A percentile compares a stretch with the other conserved stretches of the same genome.
Conservation (phyloP, 108 stramenopile species). For the Pseudonitzschia pungens region DNA sequence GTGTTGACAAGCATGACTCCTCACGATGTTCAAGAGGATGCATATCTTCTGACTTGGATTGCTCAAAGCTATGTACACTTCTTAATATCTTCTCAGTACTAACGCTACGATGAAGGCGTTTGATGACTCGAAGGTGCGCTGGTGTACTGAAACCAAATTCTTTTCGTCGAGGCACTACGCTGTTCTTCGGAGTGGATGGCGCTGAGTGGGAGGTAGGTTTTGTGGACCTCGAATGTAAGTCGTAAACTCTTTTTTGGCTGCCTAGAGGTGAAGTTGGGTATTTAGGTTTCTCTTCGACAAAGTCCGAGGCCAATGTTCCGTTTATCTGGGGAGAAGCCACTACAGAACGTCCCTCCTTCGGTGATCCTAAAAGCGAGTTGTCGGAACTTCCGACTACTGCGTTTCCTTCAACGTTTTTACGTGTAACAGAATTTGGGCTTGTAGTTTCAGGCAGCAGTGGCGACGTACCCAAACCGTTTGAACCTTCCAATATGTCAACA, state of each 20-base stretch:
- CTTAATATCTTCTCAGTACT: not conserved
- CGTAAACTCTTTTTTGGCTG: too few species aligned
- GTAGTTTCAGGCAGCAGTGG: not conserved
- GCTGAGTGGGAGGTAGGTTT: not conserved
- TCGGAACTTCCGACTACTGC: not conserved
- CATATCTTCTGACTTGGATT: not conserved
- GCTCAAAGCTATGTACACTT: not conserved
- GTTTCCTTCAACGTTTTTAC: not conserved
- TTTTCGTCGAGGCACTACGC: not conserved
- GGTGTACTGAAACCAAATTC: slow-evolving; percentile 14
- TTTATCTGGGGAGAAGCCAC: not conserved
- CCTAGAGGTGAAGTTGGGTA: not conserved
- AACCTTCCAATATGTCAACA: not conserved
- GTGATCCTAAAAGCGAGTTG: not conserved
- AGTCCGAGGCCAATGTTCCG: not conserved
- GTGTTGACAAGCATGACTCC: slow-evolving; percentile 1
- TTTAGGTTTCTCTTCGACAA: not conserved
- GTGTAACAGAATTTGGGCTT: not conserved
- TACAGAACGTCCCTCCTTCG: not conserved
- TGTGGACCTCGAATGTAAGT: too few species aligned
- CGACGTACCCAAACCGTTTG: not conserved
- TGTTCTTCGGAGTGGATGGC: slow-evolving; percentile 5
- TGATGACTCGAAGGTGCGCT: slow-evolving; percentile 17
- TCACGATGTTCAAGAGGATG: not conserved
- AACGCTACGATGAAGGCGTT: slow-evolving; percentile 7